A percentile compares a stretch with the other conserved stretches of the same genome.
These are phyloP conservation scores for Salix purpurea DNA, from an alignment of 345 rosid genomes.

Conservation along the genomic window DNA sequence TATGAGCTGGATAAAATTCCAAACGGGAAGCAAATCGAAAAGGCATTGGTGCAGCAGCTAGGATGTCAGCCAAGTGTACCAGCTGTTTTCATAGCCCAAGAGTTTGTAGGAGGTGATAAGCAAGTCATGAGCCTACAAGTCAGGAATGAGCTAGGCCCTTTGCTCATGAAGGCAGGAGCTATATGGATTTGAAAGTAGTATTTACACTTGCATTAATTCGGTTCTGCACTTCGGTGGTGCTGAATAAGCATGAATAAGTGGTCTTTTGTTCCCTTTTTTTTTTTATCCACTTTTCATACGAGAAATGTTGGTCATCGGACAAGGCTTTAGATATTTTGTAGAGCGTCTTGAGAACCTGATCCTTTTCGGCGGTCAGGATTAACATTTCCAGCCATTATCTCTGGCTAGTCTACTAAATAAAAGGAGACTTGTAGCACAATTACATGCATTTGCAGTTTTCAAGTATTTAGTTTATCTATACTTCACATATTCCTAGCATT, in stretches of 20 bases:
- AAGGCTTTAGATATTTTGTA: background rate
- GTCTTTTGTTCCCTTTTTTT: background rate
- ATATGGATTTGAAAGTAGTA: slow-evolving; percentile 54
- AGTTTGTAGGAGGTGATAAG: slow-evolving; percentile 67
- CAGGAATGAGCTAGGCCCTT: slow-evolving; percentile 53
- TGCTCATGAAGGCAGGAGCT: slow-evolving; percentile 75
- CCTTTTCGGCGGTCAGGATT: background rate
- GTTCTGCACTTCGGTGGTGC: background rate
- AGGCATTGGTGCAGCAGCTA: slow-evolving; percentile 49
- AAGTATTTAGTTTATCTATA: background rate
- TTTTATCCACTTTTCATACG: too few relatives aligned
- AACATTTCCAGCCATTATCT: background rate
- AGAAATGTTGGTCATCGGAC: background rate
- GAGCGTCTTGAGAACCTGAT: background rate
- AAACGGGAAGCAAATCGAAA: slow-evolving; percentile 53
- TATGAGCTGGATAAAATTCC: slow-evolving; percentile 67
- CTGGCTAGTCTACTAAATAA: background rate
- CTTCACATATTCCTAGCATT: too few relatives aligned
- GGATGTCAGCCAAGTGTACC: slow-evolving; percentile 66
- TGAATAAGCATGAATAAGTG: background rate
- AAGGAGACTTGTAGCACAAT: background rate
- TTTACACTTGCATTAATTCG: background rate
- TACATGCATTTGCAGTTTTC: background rate
- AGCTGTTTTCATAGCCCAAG: slow-evolving; percentile 74
- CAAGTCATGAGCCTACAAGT: slow-evolving; percentile 72